Evolutionary conservation across 2,329 filamentous ascomycete genomes (phyloP).

Genomic region (Fusarium sororula): DNA sequence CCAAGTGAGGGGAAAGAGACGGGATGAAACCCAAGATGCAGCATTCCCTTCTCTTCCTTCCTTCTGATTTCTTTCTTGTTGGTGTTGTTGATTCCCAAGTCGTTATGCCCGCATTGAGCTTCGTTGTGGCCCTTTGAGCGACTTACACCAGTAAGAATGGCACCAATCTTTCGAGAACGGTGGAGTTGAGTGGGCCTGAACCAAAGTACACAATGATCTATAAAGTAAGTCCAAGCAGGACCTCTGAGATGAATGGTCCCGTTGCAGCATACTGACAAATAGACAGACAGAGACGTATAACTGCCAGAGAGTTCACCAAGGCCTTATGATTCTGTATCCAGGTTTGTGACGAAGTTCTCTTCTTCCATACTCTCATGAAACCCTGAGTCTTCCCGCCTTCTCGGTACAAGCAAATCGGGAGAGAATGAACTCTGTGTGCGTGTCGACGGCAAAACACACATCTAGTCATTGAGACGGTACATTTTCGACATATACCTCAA

Average conservation of each 20-base stretch:
- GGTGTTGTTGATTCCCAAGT: constrained; percentile 1
- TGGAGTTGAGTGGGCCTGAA: constrained; percentile 26
- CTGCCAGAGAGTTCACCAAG: not conserved
- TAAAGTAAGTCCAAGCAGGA: constrained; percentile 13
- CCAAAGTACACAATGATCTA: not conserved
- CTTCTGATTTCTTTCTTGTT: constrained; percentile 10
- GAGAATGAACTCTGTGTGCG: not conserved
- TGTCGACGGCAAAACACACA: not conserved
- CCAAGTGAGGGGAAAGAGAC: constrained; percentile 45
- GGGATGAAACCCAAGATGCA: constrained; percentile 39
- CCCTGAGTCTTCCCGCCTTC: not conserved
- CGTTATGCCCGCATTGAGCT: not conserved
- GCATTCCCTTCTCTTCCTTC: constrained; percentile 21
- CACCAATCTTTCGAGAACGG: constrained; percentile 1
- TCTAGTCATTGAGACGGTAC: not conserved
- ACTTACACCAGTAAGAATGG: not conserved
- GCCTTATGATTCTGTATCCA: not conserved
- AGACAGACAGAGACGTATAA: not conserved
- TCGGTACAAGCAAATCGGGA: not conserved
- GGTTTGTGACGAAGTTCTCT: not conserved
- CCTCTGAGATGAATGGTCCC: not conserved
- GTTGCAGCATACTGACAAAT: not conserved
- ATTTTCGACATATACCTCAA: not conserved
- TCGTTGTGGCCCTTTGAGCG: constrained; percentile 19
- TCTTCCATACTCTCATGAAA: not conserved